Base-by-base conservation (phyloP, 768 basidiomycete genomes). In the Hericium rajendrae region DNA sequence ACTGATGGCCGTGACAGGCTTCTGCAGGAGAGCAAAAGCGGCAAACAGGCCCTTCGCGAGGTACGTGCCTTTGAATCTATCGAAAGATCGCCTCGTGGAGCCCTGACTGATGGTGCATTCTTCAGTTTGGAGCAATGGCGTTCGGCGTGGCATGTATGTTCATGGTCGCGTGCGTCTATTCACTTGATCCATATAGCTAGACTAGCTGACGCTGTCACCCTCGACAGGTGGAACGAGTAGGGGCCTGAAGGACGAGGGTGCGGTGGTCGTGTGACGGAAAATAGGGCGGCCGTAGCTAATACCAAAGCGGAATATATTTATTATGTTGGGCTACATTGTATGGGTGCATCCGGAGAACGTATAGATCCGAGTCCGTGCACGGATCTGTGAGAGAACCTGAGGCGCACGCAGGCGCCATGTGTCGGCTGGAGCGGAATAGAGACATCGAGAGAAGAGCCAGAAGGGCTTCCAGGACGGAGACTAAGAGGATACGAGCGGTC, bases 61-160 rank as follows among this genome's bases (percentile, higher is more conserved):
- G 91, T 85, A 68, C 67, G 80, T 51, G 26, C 38, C 62, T 10
- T 53, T 41, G 56, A 46, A 22, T 38, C 38, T n/a, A 22, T 18
- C 43, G 20, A 12, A 41, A 39, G 43, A 15, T 20, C 16, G 55
- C 51, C 24, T 13, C 50, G 26, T 48, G 26, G 26, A 41, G 49
- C 40, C 16, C 32, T 48, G 40, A 24, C 56, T 50, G 51, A 54
- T 57, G 60, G 64, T 59, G 61, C 26, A 39, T 37, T 59, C 65
- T 53, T 48, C 70, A 94, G 91, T 94, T 94, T 72, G 86, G 78
- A 58, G 92, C 91, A 58, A 94, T 95, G 92, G 82, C 82, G 51
- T 80, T 95, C 69, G 92, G 92, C 32, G 92, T 94, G 63, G 69
- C 80, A 67, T 94, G 91, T 76, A 95, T 95, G 92, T 86, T 91